Conservation (phyloP, 1,284 basidiomycete species). For the Neotropicomus parvogracilis region DNA sequence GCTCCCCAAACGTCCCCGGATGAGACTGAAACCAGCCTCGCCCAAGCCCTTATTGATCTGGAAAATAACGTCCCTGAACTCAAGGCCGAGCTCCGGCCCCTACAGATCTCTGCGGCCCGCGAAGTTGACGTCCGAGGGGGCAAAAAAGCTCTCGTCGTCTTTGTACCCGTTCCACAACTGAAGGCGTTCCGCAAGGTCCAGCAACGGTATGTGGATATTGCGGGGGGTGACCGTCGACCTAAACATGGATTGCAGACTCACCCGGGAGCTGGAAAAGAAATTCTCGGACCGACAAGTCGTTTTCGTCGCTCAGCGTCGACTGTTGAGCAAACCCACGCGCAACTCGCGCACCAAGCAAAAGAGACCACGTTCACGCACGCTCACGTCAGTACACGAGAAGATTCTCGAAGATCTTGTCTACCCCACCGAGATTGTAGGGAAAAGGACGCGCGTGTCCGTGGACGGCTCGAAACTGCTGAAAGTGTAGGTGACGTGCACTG, state of each 20-base stretch:
- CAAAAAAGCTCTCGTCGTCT: conserved; percentile 99
- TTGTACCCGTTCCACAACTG: conserved; percentile 95
- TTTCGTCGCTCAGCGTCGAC: conserved; percentile 97
- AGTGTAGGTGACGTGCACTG: conserved; percentile 66
- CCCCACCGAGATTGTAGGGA: conserved; percentile 98
- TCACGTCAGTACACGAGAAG: conserved; percentile 96
- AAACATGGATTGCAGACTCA: conserved; percentile 64
- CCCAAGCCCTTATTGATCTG: conserved; percentile 95
- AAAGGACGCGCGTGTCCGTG: conserved; percentile 88
- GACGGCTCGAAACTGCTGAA: conserved; percentile 92
- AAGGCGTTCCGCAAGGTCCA: conserved; percentile 99
- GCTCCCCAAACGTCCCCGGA: conserved; percentile 87
- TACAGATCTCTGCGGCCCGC: conserved; percentile 97
- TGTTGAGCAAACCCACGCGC: conserved; percentile 96
- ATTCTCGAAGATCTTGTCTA: conserved; percentile 99
- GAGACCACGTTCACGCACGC: conserved; percentile 94
- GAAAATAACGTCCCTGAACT: conserved; percentile 98
- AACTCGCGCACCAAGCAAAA: conserved; percentile 93
- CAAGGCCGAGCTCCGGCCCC: conserved; percentile 91
- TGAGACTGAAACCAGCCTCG: conserved; percentile 91
- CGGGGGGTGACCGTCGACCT: conserved; percentile 1
- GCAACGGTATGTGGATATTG: conserved; percentile 69
- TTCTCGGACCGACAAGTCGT: conserved; percentile 99
- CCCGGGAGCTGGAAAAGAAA: conserved; percentile 99
- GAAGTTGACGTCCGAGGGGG: conserved; percentile 99